Base-by-base conservation (phyloP, 2,329 filamentous ascomycete species). In the Cytospora mali region DNA sequence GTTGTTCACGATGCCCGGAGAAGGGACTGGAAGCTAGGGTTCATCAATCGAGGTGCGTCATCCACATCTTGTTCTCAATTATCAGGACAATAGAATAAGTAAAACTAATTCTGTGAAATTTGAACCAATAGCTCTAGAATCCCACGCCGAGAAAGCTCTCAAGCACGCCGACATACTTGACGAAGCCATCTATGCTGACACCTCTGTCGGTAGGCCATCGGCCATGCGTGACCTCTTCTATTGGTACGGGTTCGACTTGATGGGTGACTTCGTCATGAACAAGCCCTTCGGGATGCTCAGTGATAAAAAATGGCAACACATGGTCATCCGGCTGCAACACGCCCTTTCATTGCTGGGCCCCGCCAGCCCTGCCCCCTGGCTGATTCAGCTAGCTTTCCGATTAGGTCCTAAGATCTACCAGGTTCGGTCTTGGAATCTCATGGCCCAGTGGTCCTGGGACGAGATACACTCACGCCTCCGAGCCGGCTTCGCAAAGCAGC, bases 241-340 rank as follows among this genome's bases (percentile, higher is more conserved):
- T 58, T 74, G 71, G 71, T 71, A 75, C 21, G 66, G 65, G 2
- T 73, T 72, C 14, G 71, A 76, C 35, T 68, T 75, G 42, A 77
- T 78, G 70, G 74, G 75, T 3, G 73, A 76, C 29, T 66, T 77
- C 16, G 67, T 71, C 4, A 74, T 78, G 56, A 71, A 73, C 25
- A 71, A 73, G 61, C 71, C 73, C 0, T 77, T 77, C 60, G 67
- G 70, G 27, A 75, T 76, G 72, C 65, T 76, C 27, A 54, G 61
- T 1, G 55, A 69, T 23, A 57, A 69, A 29, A 46, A 69, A 21
- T 73, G 69, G 71, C 72, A 73, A 29, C 59, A 68, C 29, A 69
- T 70, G 6, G 66, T 75, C n/a, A 31, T 68, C 21, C 66, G 63
- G 13, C 16, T 73, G 16, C 71, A 71, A 27, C 62, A 66, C 4